These are phyloP conservation scores for Citrus australasica DNA, from an alignment of 345 rosid genomes.

Conservation along the genomic window DNA sequence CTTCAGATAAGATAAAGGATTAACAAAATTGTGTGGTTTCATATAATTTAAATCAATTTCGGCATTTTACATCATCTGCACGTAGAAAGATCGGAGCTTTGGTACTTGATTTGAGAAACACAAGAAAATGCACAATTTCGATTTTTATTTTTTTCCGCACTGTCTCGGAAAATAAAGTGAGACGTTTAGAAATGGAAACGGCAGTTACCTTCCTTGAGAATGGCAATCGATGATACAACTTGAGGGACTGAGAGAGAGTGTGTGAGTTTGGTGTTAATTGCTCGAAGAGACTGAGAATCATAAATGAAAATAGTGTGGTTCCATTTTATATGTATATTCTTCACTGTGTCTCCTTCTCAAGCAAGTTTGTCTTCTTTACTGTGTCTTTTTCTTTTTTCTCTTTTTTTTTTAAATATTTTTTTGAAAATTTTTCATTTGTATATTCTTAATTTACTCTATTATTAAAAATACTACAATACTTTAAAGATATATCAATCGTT, in stretches of 20 bases:
- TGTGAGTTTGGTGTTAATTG: background rate
- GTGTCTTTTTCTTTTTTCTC: background rate
- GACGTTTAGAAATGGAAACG: background rate
- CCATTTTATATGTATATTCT: background rate
- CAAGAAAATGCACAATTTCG: background rate
- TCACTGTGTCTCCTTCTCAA: background rate
- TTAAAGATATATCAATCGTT: no score
- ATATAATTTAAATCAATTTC: no score
- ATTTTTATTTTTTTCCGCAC: background rate
- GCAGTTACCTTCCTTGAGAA: background rate
- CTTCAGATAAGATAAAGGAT: background rate
- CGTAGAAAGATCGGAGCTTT: background rate
- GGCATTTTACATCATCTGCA: no score
- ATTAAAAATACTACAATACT: no score
- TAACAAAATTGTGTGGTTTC: no score
- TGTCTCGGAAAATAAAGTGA: background rate
- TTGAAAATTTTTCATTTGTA: no score
- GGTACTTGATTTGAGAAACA: background rate
- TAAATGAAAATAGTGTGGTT: background rate
- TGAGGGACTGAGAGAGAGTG: background rate
- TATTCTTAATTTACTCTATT: no score
- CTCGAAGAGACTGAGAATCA: background rate
- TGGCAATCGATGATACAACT: background rate
- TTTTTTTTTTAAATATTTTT: background rate
- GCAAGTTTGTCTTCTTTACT: background rate